Percentiles rank a stretch among this genome's conserved stretches.
These are phyloP conservation scores for Omphalea diandra DNA, from an alignment of 441 rosid genomes.

Conservation along the genomic window DNA sequence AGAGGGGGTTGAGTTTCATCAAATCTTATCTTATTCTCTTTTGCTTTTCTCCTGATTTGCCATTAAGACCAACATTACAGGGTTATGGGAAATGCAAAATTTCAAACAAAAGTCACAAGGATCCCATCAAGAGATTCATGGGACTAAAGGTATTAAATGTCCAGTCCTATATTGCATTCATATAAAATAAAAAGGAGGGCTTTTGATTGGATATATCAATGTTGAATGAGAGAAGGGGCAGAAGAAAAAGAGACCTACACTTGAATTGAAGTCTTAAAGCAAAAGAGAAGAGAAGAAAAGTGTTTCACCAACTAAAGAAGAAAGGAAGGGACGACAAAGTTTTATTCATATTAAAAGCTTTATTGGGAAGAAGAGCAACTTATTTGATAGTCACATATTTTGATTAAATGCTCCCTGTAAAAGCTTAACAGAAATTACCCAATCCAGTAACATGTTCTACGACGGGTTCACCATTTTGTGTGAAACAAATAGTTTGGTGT, in stretches of 20 bases:
- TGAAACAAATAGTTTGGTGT: no score
- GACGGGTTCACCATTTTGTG: no score
- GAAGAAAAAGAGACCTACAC: slow-evolving; percentile 18
- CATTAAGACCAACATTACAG: slow-evolving; percentile 11
- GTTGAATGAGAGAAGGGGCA: slow-evolving; percentile 21
- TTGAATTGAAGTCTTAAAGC: slow-evolving; percentile 26
- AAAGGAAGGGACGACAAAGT: slow-evolving; percentile 12
- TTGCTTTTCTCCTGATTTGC: slow-evolving; percentile 3
- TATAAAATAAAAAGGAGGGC: slow-evolving; percentile 24
- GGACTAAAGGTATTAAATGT: slow-evolving; percentile 32
- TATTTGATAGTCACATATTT: background rate
- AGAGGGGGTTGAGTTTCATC: background rate
- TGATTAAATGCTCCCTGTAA: slow-evolving; percentile 4
- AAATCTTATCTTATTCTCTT: background rate
- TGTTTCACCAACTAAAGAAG: slow-evolving; percentile 29
- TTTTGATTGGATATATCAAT: slow-evolving; percentile 42
- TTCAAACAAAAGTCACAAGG: slow-evolving; percentile 17
- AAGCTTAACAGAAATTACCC: background rate
- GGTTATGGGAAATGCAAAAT: slow-evolving; percentile 19
- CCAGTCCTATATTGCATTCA: slow-evolving; percentile 28
- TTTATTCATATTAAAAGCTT: slow-evolving; percentile 27
- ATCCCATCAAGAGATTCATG: slow-evolving; percentile 37
- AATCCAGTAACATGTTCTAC: no score
- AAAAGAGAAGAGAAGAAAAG: slow-evolving; percentile 20
- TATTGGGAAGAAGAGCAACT: slow-evolving; percentile 31